Conservation (phyloP, 441 rosid genomes). For the Hura crepitans region DNA sequence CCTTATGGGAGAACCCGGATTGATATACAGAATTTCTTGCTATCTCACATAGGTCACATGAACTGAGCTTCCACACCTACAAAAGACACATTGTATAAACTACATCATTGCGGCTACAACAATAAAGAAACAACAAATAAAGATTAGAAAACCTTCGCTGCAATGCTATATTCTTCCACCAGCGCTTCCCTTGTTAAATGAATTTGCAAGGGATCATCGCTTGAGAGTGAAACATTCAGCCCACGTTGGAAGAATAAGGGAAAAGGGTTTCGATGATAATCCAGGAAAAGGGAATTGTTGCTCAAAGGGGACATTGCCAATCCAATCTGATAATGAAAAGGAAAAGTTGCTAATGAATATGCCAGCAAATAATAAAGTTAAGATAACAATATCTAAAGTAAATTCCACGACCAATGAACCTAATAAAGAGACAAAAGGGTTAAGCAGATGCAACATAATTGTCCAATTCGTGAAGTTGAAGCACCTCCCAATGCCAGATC, state of each 20-base stretch:
- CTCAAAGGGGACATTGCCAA: conserved; percentile 65
- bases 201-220: conserved; percentile 75
- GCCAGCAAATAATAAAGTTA: not conserved
- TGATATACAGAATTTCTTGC: conserved; percentile 69
- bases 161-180: conserved; percentile 63
- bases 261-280: conserved; percentile 56
- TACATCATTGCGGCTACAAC: not conserved
- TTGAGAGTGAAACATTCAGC: conserved; percentile 63
- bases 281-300: conserved; percentile 61
- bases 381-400: not conserved
- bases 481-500: conserved; percentile 2
- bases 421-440: not conserved
- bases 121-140: not conserved
- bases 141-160: conserved; percentile 45
- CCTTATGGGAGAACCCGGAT: conserved; percentile 60
- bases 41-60: conserved; percentile 67
- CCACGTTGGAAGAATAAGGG: conserved; percentile 57
- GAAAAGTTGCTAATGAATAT: not conserved
- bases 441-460: not conserved
- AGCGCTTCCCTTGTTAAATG: conserved; percentile 68
- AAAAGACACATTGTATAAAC: conserved; percentile 13
- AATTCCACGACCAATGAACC: not conserved
- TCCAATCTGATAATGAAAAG: conserved; percentile 37
- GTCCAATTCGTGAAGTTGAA: conserved; percentile 8
- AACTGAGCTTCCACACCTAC: conserved; percentile 70